phyloP scores from a whole-genome alignment of 129 eudicot species.

The Tanacetum coccineum region DNA sequence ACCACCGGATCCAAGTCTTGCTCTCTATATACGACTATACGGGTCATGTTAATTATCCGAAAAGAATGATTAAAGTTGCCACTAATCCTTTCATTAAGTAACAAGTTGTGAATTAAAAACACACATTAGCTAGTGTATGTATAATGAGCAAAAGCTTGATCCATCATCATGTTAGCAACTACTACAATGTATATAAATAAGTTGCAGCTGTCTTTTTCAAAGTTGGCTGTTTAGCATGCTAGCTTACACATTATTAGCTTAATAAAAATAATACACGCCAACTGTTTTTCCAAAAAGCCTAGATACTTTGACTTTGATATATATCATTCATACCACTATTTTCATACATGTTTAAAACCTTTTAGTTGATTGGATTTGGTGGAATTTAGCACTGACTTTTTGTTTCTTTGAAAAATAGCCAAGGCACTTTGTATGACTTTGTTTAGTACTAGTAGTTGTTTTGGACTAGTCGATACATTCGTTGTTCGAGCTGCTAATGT shows the following conservation, averaged over 20 bases:
- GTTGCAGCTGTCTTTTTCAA: too few species aligned
- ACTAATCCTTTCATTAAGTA: neutral
- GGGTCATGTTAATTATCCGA: neutral
- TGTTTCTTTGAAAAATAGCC: neutral
- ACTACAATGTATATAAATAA: neutral
- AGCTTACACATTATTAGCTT: too few species aligned
- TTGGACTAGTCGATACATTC: neutral
- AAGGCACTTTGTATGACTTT: slow-evolving; percentile 12
- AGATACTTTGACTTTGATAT: slow-evolving; percentile 17
- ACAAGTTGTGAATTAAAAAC: slow-evolving; percentile 21
- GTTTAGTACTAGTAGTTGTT: neutral
- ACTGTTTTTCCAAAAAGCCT: slow-evolving; percentile 4
- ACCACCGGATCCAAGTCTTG: too few species aligned
- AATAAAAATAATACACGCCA: neutral
- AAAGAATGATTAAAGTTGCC: neutral
- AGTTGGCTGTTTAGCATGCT: neutral
- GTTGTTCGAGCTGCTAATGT: too few species aligned
- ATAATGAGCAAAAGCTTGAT: neutral
- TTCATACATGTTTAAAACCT: neutral
- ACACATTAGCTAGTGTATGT: neutral
- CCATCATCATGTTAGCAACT: slow-evolving; percentile 18
- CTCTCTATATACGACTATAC: too few species aligned
- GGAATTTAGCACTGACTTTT: slow-evolving; percentile 9
- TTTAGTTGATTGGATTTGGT: neutral
- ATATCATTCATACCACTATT: neutral